Conservation (phyloP, 768 basidiomycete species). For the Auricularia heimuer region DNA sequence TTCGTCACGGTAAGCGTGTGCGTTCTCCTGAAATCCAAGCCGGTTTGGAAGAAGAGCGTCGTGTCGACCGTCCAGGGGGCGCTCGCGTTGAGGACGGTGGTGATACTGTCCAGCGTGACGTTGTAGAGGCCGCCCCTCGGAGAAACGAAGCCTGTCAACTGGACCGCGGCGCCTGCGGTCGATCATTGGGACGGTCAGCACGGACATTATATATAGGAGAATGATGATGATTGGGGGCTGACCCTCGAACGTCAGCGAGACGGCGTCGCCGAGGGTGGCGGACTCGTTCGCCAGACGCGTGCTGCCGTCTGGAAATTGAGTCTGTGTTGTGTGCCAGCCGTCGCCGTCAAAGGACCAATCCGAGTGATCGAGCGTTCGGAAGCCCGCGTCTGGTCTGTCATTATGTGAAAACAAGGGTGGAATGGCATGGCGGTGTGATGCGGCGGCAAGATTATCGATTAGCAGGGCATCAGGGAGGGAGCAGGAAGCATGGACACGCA, state of each 20-base stretch:
- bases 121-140: constrained; percentile 48
- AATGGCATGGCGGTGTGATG: no score
- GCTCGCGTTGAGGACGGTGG: constrained; percentile 36
- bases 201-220: neutral
- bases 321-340: constrained; percentile 34
- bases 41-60: constrained; percentile 53
- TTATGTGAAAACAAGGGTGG: no score
- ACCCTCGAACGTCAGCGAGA: constrained; percentile 38
- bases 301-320: neutral
- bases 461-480: neutral
- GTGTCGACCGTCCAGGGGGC: constrained; percentile 17
- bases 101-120: constrained; percentile 43
- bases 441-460: constrained; percentile 15
- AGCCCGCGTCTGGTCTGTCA: constrained; percentile 25
- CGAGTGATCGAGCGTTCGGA: constrained; percentile 33
- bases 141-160: constrained; percentile 50
- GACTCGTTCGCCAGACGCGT: constrained; percentile 14
- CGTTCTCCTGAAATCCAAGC: constrained; percentile 37
- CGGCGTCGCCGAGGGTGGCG: constrained; percentile 36
- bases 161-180: constrained; percentile 47
- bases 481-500: constrained; percentile 14
- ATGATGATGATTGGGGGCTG: no score
- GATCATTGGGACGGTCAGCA: neutral
- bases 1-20: constrained; percentile 53
- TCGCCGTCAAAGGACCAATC: constrained; percentile 41